Evolutionary conservation across 164 flowering plant species (phyloP), one percentile per base, ranked within the genome.

Genomic region (Dillenia suffruticosa): DNA sequence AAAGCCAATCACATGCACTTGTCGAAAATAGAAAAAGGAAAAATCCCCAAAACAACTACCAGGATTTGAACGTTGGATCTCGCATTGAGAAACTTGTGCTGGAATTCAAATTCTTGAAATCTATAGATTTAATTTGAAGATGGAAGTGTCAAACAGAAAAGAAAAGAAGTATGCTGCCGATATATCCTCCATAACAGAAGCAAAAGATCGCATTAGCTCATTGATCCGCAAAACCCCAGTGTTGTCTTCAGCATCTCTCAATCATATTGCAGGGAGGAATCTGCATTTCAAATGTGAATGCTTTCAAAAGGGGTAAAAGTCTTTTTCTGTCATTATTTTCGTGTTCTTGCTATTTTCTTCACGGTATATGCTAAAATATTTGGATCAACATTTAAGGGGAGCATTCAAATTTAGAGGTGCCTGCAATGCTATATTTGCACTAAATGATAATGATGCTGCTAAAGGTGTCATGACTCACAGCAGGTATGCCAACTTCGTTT

Each of bases 321-420:
- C 5, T 40, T 40, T 14, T 12, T 45, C 16, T 6, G 14, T 24
- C 54, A 50, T 12, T 1, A 9, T 17, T 8, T 65, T 17, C 46
- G 11, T 6, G 12, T 17, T 51, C 12, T 11, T 57, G 9, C 12
- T 49, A 17, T n/a, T 22, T 43, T 46, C 44, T 6, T 45, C 10
- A 10, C 22, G 14, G 14, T 46, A 53, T 54, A 14, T 14, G 26
- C 15, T 4, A 47, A 44, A 10, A 63, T 11, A 46, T 19, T 40
- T n/a, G n/a, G 44, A 24, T 44, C 24, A 17, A 19, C 49, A 49
- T 54, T 46, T 17, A 2, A 87, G 96, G 24, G 98, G 96, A 64
- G 90, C 97, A 54, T 93, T 93, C 63, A 93, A 93, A 63, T 88
- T 93, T 62, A 82, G 98, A 81, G 98, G 98, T 62, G 97, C 98